Percentiles rank a stretch among this genome's conserved stretches.
Evolutionary conservation across 2,329 filamentous ascomycete genomes (phyloP).

Genomic region (Sporothrix humicola): DNA sequence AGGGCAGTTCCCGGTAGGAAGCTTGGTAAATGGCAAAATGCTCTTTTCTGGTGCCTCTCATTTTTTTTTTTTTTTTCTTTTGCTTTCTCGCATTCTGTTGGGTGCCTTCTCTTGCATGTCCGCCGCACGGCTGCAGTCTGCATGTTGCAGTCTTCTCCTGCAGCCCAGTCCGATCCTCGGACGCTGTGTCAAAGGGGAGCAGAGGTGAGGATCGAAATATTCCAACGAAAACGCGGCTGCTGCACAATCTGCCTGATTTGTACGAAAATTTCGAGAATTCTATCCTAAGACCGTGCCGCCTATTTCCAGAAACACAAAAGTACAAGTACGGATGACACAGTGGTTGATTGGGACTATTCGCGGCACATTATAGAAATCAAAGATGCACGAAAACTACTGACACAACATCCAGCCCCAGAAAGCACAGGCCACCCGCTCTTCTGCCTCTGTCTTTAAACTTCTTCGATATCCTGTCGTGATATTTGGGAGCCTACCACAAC

Average conservation of each 20-base stretch:
- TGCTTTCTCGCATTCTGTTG: neutral
- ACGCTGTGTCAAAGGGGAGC: neutral
- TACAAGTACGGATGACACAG: neutral
- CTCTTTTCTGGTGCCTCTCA: neutral
- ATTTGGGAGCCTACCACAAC: neutral
- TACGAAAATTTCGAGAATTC: neutral
- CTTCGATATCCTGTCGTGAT: neutral
- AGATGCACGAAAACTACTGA: neutral
- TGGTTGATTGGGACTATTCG: neutral
- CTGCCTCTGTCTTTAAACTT: neutral
- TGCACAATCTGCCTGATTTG: conserved; percentile 6
- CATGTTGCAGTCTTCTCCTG: neutral
- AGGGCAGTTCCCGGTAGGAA: neutral
- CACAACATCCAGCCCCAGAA: neutral
- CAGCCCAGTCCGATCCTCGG: neutral
- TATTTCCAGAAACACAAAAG: neutral
- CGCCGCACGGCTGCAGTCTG: conserved; percentile 2
- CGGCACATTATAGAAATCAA: neutral
- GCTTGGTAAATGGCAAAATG: too few relatives aligned
- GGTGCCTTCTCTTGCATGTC: too few relatives aligned
- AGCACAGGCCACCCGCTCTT: conserved; percentile 12
- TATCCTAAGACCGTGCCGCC: neutral
- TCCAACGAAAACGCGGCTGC: neutral
- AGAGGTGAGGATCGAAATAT: neutral
- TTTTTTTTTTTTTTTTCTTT: neutral